Conservation (phyloP, 345 rosid genomes). For the Euphorbia tirucalli region DNA sequence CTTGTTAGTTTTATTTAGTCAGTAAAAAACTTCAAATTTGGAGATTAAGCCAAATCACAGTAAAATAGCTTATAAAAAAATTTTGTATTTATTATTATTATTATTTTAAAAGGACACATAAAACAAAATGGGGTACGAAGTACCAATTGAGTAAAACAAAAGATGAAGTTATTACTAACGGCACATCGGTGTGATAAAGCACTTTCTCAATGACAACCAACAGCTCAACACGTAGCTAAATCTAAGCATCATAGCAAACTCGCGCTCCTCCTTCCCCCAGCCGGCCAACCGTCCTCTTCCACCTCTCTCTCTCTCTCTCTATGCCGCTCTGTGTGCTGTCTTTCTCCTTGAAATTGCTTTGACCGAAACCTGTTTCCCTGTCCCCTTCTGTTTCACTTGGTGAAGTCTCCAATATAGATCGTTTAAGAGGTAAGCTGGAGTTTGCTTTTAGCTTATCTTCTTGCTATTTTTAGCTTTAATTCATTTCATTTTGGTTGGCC, state of each 20-base stretch:
- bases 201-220: background rate
- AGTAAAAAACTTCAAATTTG: too few species aligned
- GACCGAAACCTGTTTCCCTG: background rate
- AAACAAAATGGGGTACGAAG: too few species aligned
- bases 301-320: background rate
- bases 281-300: too few species aligned
- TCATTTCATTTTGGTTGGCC: background rate
- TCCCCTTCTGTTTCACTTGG: background rate
- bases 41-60: too few species aligned
- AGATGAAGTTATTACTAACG: background rate
- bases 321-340: too few species aligned
- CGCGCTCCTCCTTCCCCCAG: background rate
- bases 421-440: constrained; percentile 19
- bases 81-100: too few species aligned
- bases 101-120: too few species aligned
- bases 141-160: too few species aligned
- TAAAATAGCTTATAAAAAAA: too few species aligned
- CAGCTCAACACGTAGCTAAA: constrained; percentile 6
- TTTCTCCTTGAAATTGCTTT: background rate
- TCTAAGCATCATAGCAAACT: background rate
- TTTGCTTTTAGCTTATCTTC: background rate
- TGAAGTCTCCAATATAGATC: constrained; percentile 7
- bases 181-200: background rate
- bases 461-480: constrained; percentile 1
- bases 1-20: too few species aligned